Percentiles rank a stretch among this genome's conserved stretches.
Conservation (phyloP, 208 protist species). For the Trichomonas tenax region DNA sequence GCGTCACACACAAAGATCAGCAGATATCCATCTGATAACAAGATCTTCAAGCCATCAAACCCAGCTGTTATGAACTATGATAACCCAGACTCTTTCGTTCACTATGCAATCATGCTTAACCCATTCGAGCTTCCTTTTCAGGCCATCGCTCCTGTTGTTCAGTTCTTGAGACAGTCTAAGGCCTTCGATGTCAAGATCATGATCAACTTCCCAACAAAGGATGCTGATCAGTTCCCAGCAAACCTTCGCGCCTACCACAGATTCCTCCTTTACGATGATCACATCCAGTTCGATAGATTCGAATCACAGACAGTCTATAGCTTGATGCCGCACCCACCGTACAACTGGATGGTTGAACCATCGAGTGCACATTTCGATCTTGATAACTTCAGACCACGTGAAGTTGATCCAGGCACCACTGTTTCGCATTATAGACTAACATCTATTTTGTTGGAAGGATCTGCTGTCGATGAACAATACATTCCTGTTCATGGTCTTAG, state of each 20-base stretch:
- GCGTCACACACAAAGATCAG: not conserved
- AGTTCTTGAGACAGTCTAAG: not conserved
- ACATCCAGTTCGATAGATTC: not conserved
- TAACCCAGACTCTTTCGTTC: not conserved
- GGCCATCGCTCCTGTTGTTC: not conserved
- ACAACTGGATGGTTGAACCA: not conserved
- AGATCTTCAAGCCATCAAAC: not conserved
- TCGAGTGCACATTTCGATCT: not conserved
- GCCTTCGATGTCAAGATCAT: not conserved
- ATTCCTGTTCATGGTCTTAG: not conserved
- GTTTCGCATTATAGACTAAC: not conserved
- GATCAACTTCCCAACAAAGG: not conserved
- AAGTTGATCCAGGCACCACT: not conserved
- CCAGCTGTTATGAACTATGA: not conserved
- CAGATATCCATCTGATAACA: not conserved
- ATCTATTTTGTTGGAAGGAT: not conserved
- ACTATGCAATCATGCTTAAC: not conserved
- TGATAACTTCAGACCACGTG: not conserved
- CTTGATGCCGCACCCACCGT: not conserved
- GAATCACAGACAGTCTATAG: not conserved
- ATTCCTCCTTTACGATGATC: not conserved
- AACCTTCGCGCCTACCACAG: not conserved
- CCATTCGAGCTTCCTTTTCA: not conserved
- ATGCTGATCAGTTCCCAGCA: not conserved
- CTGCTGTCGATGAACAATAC: not conserved